Base-by-base conservation (phyloP, 345 rosid genomes). In the Psidium guajava region DNA sequence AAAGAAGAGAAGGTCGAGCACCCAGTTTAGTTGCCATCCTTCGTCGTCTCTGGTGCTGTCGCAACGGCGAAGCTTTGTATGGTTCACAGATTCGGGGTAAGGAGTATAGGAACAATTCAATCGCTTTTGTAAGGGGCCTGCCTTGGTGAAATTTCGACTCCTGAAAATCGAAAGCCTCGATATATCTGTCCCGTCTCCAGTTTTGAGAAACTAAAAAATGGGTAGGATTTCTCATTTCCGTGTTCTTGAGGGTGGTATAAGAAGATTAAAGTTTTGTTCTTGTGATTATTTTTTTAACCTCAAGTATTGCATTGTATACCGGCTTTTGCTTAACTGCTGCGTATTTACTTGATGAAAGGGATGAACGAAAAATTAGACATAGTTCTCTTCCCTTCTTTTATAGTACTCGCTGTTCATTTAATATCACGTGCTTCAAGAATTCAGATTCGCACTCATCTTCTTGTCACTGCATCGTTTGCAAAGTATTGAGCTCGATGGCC, bases 1-100 rank as follows among this genome's bases (percentile, higher is more conserved):
- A 86, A 86, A 47, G 58, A 21, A 24, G 89, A 86, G 86, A 84
- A 85, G 51, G 83, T 83, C 11, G 84, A 83, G n/a, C 51, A 51
- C 52, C 81, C 85, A 2, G 83, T 73, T 20, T 50, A 86, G 82
- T 52, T 73, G 85, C 82, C 89, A 20, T 84, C 90, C 54, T n/a
- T 85, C 11, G 28, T 75, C 18, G 20, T 25, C 40, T 12, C 44
- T 0, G 1, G 55, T 50, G 77, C 47, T 18, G 77, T 69, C 0
- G 8, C 75, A 4, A 8, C 0, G 6, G 28, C 5, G 0, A 64
- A 64, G 75, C 75, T 64, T 28, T 21, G 57, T 16, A 24, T 32
- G 47, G 18, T 36, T 69, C 47, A 36, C 40, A 11, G 80, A 69
- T 32, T 20, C 32, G 25, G 47, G 14, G 25, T 69, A 36, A 69